Conservation (phyloP, 371 early-diverging fungal species). For the Mortierella sp. region DNA sequence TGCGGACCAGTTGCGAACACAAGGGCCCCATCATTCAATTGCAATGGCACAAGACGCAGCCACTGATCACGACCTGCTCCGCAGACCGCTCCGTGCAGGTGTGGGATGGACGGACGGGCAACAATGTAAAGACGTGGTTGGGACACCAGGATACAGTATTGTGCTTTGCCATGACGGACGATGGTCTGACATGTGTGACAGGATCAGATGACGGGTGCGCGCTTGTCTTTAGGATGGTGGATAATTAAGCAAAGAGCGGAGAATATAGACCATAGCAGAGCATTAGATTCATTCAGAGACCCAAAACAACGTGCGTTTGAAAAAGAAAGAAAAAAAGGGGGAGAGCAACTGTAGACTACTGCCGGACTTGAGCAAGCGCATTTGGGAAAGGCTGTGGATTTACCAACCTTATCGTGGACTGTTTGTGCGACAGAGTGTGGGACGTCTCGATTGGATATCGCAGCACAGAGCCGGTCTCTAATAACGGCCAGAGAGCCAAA, state of each 20-base stretch:
- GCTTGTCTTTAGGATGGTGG: slow-evolving; percentile 68
- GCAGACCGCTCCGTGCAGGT: slow-evolving; percentile 80
- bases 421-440: too few relatives aligned
- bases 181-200: slow-evolving; percentile 78
- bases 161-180: slow-evolving; percentile 80
- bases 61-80: slow-evolving; percentile 76
- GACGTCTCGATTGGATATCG: too few relatives aligned
- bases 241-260: slow-evolving; percentile 20
- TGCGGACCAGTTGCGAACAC: slow-evolving; percentile 76
- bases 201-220: slow-evolving; percentile 85
- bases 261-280: too few relatives aligned
- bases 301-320: too few relatives aligned
- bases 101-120: slow-evolving; percentile 90
- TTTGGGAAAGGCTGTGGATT: too few relatives aligned
- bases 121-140: slow-evolving; percentile 71
- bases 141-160: slow-evolving; percentile 93
- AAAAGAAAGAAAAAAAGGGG: too few relatives aligned
- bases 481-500: too few relatives aligned
- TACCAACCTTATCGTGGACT: too few relatives aligned
- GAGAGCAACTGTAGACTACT: too few relatives aligned
- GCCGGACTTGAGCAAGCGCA: too few relatives aligned
- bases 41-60: slow-evolving; percentile 71
- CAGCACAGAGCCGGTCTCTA: too few relatives aligned
- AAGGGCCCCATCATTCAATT: slow-evolving; percentile 88
- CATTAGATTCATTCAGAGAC: too few relatives aligned